Base-by-base conservation (phyloP, 2,329 filamentous ascomycete species). In the Knoxdaviesia capensis region DNA sequence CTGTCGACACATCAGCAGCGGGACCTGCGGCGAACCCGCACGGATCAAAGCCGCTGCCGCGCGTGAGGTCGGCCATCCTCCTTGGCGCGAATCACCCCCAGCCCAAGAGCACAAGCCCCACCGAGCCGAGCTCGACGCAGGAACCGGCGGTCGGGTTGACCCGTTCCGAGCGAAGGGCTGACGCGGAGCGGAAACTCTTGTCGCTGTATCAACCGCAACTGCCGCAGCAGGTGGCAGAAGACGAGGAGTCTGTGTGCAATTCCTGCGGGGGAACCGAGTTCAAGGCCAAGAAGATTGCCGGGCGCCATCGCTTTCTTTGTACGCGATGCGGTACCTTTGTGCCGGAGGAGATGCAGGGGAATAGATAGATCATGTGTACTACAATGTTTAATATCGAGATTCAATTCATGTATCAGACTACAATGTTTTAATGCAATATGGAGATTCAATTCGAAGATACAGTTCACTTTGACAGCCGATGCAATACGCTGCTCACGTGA, bases 261-360 rank as follows among this genome's bases (percentile, higher is more conserved):
- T 65, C 64, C 45, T 84, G 79, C 51, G 66, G 68, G 5, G 66
- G 70, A 2, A 66, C 58, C 20, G 72, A 75, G 45, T 84, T 84
- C 48, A 71, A 71, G 48, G 69, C 70, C 2, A 72, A 67, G 48
- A 71, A 67, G 45, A 59, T 65, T 4, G 65, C 61, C 31, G 66
- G 65, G 6, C 62, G 61, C 41, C 70, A 74, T 52, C 64, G 63
- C 45, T 56, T 81, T 48, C 64, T 76, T n/a, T 83, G 78, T 54
- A 66, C 66, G 34, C 65, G 62, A 38, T 83, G 66, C 47, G 65
- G 65, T 3, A 54, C 50, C 37, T 44, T 52, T 7, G 48, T 51
- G 31, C 10, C 39, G 10, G 39, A 20, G 20, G 20, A 20, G 20
- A 20, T 20, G 20, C 20, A 20, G 20, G 20, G 2, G 20, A 20